Evolutionary conservation across 73 alveolate species (phyloP), one percentile per base, ranked within the genome.

Genomic region (Symbiodinium pilosum): DNA sequence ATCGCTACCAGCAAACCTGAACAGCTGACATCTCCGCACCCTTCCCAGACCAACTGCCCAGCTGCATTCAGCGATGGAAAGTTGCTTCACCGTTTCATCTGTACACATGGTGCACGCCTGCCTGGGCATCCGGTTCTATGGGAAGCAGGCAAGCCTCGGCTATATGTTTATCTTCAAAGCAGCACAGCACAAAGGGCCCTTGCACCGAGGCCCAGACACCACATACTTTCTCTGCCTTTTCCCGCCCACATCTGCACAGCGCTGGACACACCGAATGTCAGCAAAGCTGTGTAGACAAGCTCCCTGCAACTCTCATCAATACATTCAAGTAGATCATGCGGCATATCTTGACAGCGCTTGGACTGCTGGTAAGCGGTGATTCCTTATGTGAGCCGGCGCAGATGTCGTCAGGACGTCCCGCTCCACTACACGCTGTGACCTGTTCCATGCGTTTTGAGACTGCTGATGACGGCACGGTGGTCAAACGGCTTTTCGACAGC

Each of bases 371-470:
- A 6, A 47, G 59, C 59, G 6, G n/a, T 38, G 2, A 4, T 43
- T n/a, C 94, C 94, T 87, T 16, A 91, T 88, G 30, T 44, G 52
- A 40, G 71, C 40, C 1, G 96, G 96, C 28, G 88, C 96, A 2
- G 52, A 34, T 20, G 28, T 7, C 41, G 96, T 91, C 34, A 91
- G 77, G 43, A 91, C 77, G 39, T 91, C 96, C 4, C 96, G 96
- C 87, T 68, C 96, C 28, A 91, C 88, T 34, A 91, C 96, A 5
- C 96, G 96, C 96, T 91, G 88, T 5, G 96, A 42, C 96, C 96
- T 87, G 43, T n/a, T 12, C 20, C 20, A 9, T 52, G 20, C 9
- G 69, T 12, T 52, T 52, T 52, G 20, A 52, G 9, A 12, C 9
- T 9, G 36, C 36, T 68, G 40, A 6, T 68, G 83, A 5, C 36